Percentiles rank a stretch among this genome's conserved stretches.
Evolutionary conservation across 768 basidiomycete species (phyloP).

Genomic region (Trametes cubensis): DNA sequence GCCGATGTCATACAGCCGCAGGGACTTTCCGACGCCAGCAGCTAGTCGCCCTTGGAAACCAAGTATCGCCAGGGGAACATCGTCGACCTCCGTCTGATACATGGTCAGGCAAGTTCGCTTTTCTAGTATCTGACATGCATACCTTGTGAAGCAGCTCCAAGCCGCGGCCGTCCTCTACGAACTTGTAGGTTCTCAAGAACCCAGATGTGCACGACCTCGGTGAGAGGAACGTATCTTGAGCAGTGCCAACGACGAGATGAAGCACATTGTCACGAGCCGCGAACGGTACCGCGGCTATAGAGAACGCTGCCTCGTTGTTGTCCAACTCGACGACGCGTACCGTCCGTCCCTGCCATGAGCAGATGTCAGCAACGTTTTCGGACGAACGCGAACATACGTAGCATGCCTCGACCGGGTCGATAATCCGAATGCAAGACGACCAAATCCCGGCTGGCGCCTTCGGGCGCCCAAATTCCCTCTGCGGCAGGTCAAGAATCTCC

Average conservation of each 20-base stretch:
- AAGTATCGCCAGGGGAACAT: slow-evolving; percentile 86
- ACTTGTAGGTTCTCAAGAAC: slow-evolving; percentile 84
- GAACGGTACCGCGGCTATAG: slow-evolving; percentile 87
- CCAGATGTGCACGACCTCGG: slow-evolving; percentile 90
- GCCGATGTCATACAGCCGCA: slow-evolving; percentile 94
- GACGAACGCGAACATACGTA: neutral
- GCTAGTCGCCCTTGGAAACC: slow-evolving; percentile 92
- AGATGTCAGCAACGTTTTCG: neutral
- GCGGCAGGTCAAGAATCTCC: slow-evolving; percentile 76
- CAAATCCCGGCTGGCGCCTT: slow-evolving; percentile 89
- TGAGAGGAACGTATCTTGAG: slow-evolving; percentile 78
- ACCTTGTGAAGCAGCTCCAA: slow-evolving; percentile 91
- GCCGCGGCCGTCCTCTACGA: slow-evolving; percentile 77
- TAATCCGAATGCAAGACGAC: slow-evolving; percentile 91
- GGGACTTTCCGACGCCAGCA: slow-evolving; percentile 90
- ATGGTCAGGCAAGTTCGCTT: slow-evolving; percentile 5
- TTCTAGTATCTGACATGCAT: slow-evolving; percentile 12
- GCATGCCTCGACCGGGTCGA: slow-evolving; percentile 83
- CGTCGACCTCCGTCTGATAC: slow-evolving; percentile 87
- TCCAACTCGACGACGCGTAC: slow-evolving; percentile 78
- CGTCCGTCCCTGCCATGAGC: slow-evolving; percentile 57
- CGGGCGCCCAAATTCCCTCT: slow-evolving; percentile 81
- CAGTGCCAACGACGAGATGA: slow-evolving; percentile 93
- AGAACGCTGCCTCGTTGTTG: slow-evolving; percentile 95
- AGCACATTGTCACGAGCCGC: slow-evolving; percentile 76